Evolutionary conservation across 192 early-diverging fungal genomes (phyloP).

Genomic region (Linnemannia elongata): DNA sequence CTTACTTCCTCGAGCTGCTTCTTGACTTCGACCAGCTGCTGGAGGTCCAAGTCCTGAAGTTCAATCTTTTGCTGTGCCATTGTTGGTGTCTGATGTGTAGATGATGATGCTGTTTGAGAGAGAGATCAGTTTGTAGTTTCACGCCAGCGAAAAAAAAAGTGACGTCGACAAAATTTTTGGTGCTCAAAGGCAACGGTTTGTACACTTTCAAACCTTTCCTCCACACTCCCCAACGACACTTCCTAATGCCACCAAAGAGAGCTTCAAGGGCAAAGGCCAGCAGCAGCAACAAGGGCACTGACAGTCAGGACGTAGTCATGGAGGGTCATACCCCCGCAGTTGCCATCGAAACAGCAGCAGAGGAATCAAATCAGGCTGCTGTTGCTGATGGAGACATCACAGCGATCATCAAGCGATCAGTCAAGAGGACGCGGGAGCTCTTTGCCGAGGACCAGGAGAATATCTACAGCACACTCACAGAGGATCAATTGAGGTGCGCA

Average conservation of each 20-base stretch:
- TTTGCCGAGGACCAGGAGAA: slow-evolving; percentile 51
- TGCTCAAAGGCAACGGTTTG: no score
- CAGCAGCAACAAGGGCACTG: neutral
- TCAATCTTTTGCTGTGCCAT: slow-evolving; percentile 70
- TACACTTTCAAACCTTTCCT: no score
- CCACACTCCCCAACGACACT: neutral
- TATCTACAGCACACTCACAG: slow-evolving; percentile 16
- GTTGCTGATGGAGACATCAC: slow-evolving; percentile 14
- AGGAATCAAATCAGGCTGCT: neutral
- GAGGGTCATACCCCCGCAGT: slow-evolving; percentile 18
- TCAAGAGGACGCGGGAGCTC: slow-evolving; percentile 43
- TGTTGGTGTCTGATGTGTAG: slow-evolving; percentile 14
- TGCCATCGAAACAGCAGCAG: slow-evolving; percentile 22
- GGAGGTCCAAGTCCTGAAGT: slow-evolving; percentile 85
- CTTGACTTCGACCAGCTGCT: slow-evolving; percentile 86
- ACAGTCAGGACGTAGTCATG: slow-evolving; percentile 42
- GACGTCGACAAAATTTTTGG: slow-evolving; percentile 8
- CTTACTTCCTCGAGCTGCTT: slow-evolving; percentile 87
- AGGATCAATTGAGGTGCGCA: slow-evolving; percentile 39
- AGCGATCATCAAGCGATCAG: slow-evolving; percentile 25
- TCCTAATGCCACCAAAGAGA: slow-evolving; percentile 52
- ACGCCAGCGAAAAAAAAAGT: neutral
- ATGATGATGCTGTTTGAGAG: neutral
- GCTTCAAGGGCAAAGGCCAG: slow-evolving; percentile 44
- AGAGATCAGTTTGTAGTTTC: slow-evolving; percentile 2